Conservation (phyloP, 345 rosid genomes). For the Rhodamnia argentea region DNA sequence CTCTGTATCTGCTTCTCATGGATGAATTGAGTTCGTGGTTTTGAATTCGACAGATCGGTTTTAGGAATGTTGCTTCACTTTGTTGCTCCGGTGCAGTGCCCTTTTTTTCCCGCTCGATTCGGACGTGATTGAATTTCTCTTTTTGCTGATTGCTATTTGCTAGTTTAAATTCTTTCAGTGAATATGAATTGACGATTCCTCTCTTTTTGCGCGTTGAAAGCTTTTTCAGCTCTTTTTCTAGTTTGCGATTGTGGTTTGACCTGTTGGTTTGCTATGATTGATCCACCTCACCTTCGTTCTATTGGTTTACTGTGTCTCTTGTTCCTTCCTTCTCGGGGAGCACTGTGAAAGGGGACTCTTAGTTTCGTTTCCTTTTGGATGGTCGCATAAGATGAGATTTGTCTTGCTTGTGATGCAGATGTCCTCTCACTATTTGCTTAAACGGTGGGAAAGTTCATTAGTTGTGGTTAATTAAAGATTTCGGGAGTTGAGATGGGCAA, state of each 20-base stretch:
- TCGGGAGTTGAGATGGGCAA: background rate
- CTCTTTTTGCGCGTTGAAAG: background rate
- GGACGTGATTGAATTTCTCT: background rate
- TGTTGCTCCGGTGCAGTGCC: background rate
- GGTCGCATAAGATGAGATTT: background rate
- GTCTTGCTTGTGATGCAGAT: background rate
- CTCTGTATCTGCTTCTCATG: background rate
- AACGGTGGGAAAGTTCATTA: background rate
- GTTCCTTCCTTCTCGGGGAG: background rate
- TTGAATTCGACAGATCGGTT: background rate
- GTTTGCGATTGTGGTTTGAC: background rate
- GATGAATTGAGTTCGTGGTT: background rate
- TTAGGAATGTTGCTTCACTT: background rate
- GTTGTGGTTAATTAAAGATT: background rate
- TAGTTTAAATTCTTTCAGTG: background rate
- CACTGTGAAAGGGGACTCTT: background rate
- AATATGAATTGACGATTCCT: background rate
- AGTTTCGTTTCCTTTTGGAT: background rate
- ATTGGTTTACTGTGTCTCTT: background rate
- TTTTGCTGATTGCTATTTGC: background rate
- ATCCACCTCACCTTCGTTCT: background rate
- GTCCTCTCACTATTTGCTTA: background rate
- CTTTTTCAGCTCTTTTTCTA: background rate
- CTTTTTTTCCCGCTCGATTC: background rate
- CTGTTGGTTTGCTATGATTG: background rate